Percentiles rank a stretch among this genome's conserved stretches.
Conservation (phyloP, 2,329 filamentous ascomycete genomes). For the Aspergillus amoenus region DNA sequence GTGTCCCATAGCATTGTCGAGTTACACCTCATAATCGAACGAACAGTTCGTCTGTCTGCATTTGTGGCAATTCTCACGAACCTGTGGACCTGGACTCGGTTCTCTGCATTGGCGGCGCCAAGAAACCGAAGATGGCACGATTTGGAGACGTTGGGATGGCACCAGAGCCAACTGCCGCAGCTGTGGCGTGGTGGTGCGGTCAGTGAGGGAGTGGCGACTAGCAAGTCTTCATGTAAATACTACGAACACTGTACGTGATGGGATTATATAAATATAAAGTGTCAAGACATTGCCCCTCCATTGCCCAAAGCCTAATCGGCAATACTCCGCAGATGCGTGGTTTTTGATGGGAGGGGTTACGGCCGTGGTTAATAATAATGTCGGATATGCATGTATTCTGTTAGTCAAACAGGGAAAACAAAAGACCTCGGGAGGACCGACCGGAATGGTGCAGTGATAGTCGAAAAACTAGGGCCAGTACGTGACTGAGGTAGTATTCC, state of each 20-base stretch:
- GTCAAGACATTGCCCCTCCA: neutral
- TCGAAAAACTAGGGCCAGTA: too few species aligned
- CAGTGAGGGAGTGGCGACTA: neutral
- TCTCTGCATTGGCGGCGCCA: neutral
- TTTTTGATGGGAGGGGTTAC: neutral
- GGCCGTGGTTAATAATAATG: neutral
- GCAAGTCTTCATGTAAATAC: neutral
- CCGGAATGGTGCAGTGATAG: too few species aligned
- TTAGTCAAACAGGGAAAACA: neutral
- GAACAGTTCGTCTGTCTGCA: neutral
- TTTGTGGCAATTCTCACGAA: neutral
- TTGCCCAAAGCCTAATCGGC: neutral
- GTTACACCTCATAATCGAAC: neutral
- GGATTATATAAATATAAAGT: neutral
- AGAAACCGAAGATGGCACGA: neutral
- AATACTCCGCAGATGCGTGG: constrained; percentile 1
- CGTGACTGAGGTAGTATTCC: too few species aligned
- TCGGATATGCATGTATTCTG: constrained; percentile 1
- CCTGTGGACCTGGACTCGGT: neutral
- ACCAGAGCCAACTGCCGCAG: neutral
- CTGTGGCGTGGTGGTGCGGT: neutral
- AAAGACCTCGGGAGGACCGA: too few species aligned
- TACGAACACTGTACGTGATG: neutral
- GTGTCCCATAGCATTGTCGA: neutral
- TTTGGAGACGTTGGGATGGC: neutral